Evolutionary conservation across 1,284 basidiomycete genomes (phyloP).

Genomic region (Ganoderma leucocontextum): DNA sequence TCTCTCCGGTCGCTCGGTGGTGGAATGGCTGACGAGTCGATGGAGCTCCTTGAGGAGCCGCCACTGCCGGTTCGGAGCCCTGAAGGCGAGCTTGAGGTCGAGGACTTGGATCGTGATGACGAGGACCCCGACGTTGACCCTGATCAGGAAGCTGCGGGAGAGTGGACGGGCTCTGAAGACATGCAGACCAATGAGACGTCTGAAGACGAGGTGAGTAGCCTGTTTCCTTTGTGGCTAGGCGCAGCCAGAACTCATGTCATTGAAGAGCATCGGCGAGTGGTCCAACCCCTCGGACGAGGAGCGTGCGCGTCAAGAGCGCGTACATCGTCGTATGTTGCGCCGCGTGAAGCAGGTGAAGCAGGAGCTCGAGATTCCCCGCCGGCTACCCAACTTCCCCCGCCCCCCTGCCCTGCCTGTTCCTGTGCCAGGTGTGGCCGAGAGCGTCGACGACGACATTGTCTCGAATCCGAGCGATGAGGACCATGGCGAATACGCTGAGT

Average conservation of each 20-base stretch:
- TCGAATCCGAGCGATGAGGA: constrained; percentile 86
- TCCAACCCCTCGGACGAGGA: constrained; percentile 91
- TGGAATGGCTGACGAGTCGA: constrained; percentile 29
- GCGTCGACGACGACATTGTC: constrained; percentile 69
- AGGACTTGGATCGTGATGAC: constrained; percentile 46
- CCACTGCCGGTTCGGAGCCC: constrained; percentile 29
- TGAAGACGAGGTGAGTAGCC: constrained; percentile 65
- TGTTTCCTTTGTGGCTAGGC: constrained; percentile 12
- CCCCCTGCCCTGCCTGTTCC: constrained; percentile 57
- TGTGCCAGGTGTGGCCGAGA: constrained; percentile 16
- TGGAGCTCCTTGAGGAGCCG: constrained; percentile 26
- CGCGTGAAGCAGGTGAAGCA: constrained; percentile 48
- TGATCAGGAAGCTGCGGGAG: constrained; percentile 60
- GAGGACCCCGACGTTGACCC: constrained; percentile 32
- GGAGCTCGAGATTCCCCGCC: constrained; percentile 63
- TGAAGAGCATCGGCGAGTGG: constrained; percentile 83
- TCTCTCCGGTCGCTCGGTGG: constrained; percentile 72
- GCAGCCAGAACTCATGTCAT: constrained; percentile 1
- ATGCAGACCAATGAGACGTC: constrained; percentile 57
- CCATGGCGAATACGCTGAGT: constrained; percentile 50
- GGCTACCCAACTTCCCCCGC: constrained; percentile 79
- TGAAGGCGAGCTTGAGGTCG: constrained; percentile 35
- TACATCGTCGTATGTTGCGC: constrained; percentile 65
- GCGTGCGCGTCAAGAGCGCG: constrained; percentile 70
- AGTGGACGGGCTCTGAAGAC: constrained; percentile 86